phyloP scores from a whole-genome alignment of 2,329 filamentous ascomycete species.

The Arthrobotrys iridis region DNA sequence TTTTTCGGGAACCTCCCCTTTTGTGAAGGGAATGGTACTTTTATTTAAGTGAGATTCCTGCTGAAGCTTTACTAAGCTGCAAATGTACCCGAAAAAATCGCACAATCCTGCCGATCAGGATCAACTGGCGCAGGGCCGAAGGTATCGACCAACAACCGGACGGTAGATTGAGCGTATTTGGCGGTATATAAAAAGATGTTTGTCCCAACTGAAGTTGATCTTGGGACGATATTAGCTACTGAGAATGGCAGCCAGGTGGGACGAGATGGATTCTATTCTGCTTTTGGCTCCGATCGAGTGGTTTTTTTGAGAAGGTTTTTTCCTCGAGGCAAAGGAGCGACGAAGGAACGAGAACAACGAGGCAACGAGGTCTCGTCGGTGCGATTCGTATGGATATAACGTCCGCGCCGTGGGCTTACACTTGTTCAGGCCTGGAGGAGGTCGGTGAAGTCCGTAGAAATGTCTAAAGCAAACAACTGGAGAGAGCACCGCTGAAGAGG shows the following conservation, averaged over 20 bases:
- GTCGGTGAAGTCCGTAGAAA: background rate
- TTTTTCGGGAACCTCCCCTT: too few species aligned
- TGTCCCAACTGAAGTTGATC: background rate
- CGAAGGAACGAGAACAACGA: background rate
- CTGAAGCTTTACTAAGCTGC: background rate
- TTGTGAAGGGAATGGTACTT: background rate
- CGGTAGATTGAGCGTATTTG: background rate
- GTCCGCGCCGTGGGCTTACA: too few species aligned
- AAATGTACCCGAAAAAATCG: background rate
- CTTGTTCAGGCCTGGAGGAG: too few species aligned
- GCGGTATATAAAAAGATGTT: background rate
- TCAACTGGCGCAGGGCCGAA: background rate
- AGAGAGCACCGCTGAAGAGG: background rate
- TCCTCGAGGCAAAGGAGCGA: too few species aligned
- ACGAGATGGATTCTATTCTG: too few species aligned
- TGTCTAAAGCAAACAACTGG: background rate
- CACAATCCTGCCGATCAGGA: background rate
- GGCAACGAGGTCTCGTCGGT: background rate
- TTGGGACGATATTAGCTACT: background rate
- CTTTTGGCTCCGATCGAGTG: background rate
- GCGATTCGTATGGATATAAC: too few species aligned
- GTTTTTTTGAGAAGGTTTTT: background rate
- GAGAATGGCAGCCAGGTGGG: background rate
- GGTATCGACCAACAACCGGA: too few species aligned
- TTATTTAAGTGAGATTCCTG: background rate